Conservation (phyloP, 1,284 basidiomycete genomes). For the Ganoderma lucidum region DNA sequence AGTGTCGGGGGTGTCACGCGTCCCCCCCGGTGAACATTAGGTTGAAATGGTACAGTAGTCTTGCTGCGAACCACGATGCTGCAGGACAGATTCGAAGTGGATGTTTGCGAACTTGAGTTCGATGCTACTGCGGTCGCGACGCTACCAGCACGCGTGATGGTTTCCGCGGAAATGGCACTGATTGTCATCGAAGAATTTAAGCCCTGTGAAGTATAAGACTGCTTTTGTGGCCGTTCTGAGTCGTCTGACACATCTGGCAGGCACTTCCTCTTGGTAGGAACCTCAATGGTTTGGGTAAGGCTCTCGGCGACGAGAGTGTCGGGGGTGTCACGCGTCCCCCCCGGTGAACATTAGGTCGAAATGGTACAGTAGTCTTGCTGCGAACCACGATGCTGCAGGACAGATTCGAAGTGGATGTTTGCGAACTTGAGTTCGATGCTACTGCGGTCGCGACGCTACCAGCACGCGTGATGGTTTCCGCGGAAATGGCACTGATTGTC, state of each 20-base stretch:
- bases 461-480: conserved; percentile 6
- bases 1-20: too few relatives aligned
- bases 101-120: neutral
- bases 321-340: too few relatives aligned
- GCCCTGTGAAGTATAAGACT: neutral
- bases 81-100: neutral
- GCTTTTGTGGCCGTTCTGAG: conserved; percentile 2
- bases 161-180: neutral
- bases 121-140: conserved; percentile 13
- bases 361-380: neutral
- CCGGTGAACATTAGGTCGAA: too few relatives aligned
- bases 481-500: neutral
- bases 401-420: neutral
- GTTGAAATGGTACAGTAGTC: too few relatives aligned
- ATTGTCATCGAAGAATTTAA: neutral
- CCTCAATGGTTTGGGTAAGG: neutral
- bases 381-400: neutral
- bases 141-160: conserved; percentile 13
- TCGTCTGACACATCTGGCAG: neutral
- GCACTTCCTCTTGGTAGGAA: conserved; percentile 17
- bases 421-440: neutral
- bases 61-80: neutral
- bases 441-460: conserved; percentile 17
- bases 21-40: too few relatives aligned
- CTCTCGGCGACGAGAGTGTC: neutral